Conservation (phyloP, 2,329 filamentous ascomycete genomes). For the Magnaporthiopsis incrustans region DNA sequence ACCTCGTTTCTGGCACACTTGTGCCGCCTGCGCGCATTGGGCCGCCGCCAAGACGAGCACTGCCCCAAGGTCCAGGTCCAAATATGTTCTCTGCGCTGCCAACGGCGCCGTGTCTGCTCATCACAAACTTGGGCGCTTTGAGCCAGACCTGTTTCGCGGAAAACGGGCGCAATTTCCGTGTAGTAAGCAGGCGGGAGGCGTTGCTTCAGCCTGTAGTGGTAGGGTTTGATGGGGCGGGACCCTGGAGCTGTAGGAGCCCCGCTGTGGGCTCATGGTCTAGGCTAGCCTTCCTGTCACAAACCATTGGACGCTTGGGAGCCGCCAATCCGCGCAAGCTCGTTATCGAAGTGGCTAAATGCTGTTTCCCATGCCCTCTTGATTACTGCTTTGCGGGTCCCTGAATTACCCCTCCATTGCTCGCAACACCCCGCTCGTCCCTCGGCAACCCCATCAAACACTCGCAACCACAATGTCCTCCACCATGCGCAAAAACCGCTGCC, state of each 20-base stretch:
- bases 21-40: neutral
- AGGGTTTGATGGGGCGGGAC: no score
- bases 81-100: neutral
- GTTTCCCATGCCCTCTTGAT: no score
- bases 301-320: no score
- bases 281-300: no score
- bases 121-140: no score
- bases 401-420: no score
- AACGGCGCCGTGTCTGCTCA: neutral
- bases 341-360: no score
- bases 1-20: neutral
- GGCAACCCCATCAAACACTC: neutral
- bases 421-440: no score
- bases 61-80: neutral
- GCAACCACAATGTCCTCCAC: slow-evolving; percentile 5
- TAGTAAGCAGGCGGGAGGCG: neutral
- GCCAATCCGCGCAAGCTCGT: no score
- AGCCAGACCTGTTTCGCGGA: neutral
- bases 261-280: no score
- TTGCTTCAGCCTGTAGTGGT: neutral
- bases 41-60: neutral
- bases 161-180: neutral
- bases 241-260: no score
- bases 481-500: slow-evolving; percentile 43
- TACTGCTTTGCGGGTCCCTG: no score